phyloP scores from a whole-genome alignment of 306 rosid genomes.

The Datisca glomerata region DNA sequence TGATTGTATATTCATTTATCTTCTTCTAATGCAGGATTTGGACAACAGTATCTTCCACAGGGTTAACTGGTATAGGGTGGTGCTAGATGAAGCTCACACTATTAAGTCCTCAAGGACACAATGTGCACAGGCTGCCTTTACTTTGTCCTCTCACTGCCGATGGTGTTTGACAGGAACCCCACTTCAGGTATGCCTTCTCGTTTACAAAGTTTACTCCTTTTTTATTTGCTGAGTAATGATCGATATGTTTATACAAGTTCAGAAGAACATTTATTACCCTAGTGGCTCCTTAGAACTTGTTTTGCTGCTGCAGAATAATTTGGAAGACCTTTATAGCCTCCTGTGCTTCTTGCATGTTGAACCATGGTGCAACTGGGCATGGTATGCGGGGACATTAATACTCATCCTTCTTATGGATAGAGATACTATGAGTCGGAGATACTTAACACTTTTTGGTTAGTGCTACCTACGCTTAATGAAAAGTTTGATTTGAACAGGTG shows the following conservation, averaged over 20 bases:
- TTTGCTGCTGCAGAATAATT: constrained; percentile 49
- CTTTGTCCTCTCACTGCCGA: constrained; percentile 65
- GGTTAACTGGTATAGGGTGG: constrained; percentile 78
- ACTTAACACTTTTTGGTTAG: neutral
- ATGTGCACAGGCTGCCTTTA: constrained; percentile 50
- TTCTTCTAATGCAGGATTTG: constrained; percentile 32
- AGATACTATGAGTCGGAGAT: neutral
- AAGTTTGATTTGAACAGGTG: constrained; percentile 31
- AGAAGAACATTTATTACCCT: no score
- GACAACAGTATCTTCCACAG: constrained; percentile 59
- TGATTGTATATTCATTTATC: no score
- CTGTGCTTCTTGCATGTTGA: constrained; percentile 71
- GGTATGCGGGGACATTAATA: constrained; percentile 33
- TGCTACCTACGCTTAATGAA: neutral
- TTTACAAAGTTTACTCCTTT: no score
- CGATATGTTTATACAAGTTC: no score
- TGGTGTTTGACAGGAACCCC: constrained; percentile 98
- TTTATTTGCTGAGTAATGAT: no score
- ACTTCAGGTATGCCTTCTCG: constrained; percentile 46
- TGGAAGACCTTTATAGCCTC: constrained; percentile 84
- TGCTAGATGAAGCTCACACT: constrained; percentile 87
- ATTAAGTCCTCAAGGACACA: constrained; percentile 51
- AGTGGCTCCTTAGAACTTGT: no score
- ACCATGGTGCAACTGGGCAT: constrained; percentile 85
- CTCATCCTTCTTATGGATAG: neutral